Evolutionary conservation across 2,329 filamentous ascomycete species (phyloP), one percentile per base, ranked within the genome.

Genomic region (Ophiostoma australiae): DNA sequence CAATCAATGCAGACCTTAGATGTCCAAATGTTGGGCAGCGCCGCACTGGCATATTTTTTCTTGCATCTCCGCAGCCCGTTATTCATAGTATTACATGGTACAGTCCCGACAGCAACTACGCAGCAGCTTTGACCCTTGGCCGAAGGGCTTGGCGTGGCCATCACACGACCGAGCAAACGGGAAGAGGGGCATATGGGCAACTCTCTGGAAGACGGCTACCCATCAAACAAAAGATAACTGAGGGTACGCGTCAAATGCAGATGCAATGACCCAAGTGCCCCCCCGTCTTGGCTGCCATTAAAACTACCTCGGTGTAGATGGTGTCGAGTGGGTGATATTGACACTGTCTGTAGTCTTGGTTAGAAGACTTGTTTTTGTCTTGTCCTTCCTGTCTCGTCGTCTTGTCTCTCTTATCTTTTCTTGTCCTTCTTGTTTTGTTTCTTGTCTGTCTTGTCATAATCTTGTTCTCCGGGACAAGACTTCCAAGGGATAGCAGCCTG

Each of bases 161-260:
- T 65, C 61, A 65, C 61, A 39, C 61, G 61, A 65, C 61, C 33
- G 17, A 65, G 23, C 52, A 58, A 58, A 58, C 52, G n/a, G 52
- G n/a, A 58, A 58, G 52, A 58, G 52, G 23, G 52, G 52, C n/a
- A 48, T 20, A 48, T 4, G 37, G 44, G 11, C 13, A 27, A 1
- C 27, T 8, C 20, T 23, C 15, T 13, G 20, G 10, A 58, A 58
- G 44, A 8, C 44, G 7, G 17, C 7, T 8, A 48, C 5, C 44
- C 20, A 48, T 8, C 20, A 48, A 7, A 10, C 5, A 20, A 48
- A 48, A 48, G 7, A 39, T 6, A 17, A 48, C 44, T 48, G 17
- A 58, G n/a, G 8, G 52, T 58, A 27, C n/a, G 52, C 23, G 52
- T 58, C 52, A 27, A 58, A 8, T 58, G 2, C 23, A 31, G 23